Evolutionary conservation across 2,329 filamentous ascomycete genomes (phyloP), one percentile per base, ranked within the genome.

Genomic region (Helotiales sp.): DNA sequence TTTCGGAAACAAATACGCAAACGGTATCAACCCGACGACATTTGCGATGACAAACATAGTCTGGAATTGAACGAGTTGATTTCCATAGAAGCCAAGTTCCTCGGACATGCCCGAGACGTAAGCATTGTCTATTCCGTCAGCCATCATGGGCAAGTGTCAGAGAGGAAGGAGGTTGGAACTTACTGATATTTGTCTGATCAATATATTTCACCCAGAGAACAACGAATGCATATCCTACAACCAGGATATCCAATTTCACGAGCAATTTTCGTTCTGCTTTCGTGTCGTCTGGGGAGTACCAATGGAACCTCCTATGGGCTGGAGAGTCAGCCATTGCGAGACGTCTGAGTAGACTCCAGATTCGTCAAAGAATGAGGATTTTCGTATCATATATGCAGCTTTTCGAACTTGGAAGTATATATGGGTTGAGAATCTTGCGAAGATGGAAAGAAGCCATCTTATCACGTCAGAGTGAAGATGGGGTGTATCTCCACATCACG

Each of bases 161-260:
- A 25, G 22, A 29, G 34, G 15, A 54, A 5, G 38, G 34, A 2
- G 10, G 5, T 33, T 9, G 5, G 12, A 42, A 52, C 54, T 53
- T 46, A 64, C 62, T 64, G n/a, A 64, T 51, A 49, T 62, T 62
- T n/a, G 58, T 57, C 25, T 64, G 57, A 48, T 62, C 58, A 15
- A 64, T 51, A 42, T 64, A 63, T 31, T 65, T 64, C 46, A 78
- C 75, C 77, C 80, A 84, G 60, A 82, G 82, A 0, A 77, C 74
- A 2, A 84, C 66, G 44, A 83, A 78, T 0, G 79, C 80, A 64
- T 83, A 84, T 0, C 80, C 79, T 0, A 85, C 76, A 33, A 85
- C 79, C 1, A 83, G 67, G 0, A 80, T 66, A 57, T 85, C 82
- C 15, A 85, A 73, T 64, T 84, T 85, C 24, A 77, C 54, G 30